Evolutionary conservation across 768 basidiomycete species (phyloP), one percentile per base, ranked within the genome.

Genomic region (Hemileccinum impolitum): DNA sequence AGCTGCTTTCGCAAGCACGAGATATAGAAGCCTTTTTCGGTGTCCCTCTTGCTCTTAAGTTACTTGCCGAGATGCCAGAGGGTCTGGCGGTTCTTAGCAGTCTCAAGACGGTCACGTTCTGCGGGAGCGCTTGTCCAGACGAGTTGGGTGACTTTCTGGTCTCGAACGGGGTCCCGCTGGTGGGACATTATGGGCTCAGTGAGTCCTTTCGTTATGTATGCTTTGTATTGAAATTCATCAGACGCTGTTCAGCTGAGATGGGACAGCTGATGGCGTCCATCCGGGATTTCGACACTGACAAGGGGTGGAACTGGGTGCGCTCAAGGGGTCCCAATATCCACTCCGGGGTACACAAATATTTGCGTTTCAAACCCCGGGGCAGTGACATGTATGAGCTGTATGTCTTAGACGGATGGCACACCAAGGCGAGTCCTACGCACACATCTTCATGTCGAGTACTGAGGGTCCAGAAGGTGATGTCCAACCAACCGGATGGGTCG

Each of bases 281-380:
- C 43, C 74, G 78, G 30, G 70, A 78, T 49, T 78, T 75, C 47
- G 61, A 60, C 3, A 66, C 54, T 4, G 80, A 82, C 67, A 81
- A 80, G 59, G 73, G 50, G 10, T 83, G 81, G 80, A 79, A 77
- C 55, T 82, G 76, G 74, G 58, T 76, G 37, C 72, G 75, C 23
- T 52, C 64, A 15, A 64, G 62, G 30, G 59, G 63, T 1, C 62
- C 64, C 0, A 18, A 56, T 28, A 15, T 59, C 6, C 47, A 47
- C 9, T 53, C 62, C 0, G 47, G 51, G 1, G 35, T 64, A 41
- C 48, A 54, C 15, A 48, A 64, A 18, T 80, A 72, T 59, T 48
- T 78, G 44, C 66, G 67, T 42, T 71, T 79, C 48, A 76, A 76
- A 51, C 64, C 69, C 4, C 69, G 67, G 25, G 77, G 73, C 0